Evolutionary conservation across 2,329 filamentous ascomycete species (phyloP).

Genomic region (Colletotrichum tamarilloi): DNA sequence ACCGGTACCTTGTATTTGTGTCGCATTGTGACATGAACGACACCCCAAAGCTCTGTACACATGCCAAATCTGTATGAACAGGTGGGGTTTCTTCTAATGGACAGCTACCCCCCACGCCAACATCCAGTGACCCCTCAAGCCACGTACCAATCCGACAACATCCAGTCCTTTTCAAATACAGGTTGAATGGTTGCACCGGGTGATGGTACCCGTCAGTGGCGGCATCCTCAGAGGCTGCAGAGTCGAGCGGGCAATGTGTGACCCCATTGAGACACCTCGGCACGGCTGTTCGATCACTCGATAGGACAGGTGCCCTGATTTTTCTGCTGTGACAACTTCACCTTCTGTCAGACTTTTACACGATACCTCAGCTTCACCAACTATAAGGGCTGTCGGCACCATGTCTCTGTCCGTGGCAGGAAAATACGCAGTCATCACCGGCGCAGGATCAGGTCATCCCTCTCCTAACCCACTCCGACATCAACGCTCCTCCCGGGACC

Average conservation of each 20-base stretch:
- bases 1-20: neutral
- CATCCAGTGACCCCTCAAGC: neutral
- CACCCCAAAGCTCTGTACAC: neutral
- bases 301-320: neutral
- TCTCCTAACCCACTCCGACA: too few species aligned
- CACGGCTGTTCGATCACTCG: neutral
- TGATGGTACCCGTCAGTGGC: neutral
- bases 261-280: neutral
- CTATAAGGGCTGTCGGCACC: neutral
- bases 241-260: neutral
- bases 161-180: neutral
- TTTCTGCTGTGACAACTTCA: neutral
- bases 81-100: neutral
- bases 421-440: conserved; percentile 40
- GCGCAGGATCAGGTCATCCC: conserved; percentile 39
- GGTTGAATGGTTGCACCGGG: neutral
- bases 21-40: neutral
- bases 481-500: too few species aligned
- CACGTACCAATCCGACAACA: neutral
- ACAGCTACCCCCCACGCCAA: neutral
- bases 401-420: conserved; percentile 41
- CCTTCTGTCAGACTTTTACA: neutral
- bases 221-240: neutral
- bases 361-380: neutral
- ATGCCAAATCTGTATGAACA: neutral